These are phyloP conservation scores for Macrolepiota dolichaula DNA, from an alignment of 768 basidiomycete genomes.

Conservation along the genomic window DNA sequence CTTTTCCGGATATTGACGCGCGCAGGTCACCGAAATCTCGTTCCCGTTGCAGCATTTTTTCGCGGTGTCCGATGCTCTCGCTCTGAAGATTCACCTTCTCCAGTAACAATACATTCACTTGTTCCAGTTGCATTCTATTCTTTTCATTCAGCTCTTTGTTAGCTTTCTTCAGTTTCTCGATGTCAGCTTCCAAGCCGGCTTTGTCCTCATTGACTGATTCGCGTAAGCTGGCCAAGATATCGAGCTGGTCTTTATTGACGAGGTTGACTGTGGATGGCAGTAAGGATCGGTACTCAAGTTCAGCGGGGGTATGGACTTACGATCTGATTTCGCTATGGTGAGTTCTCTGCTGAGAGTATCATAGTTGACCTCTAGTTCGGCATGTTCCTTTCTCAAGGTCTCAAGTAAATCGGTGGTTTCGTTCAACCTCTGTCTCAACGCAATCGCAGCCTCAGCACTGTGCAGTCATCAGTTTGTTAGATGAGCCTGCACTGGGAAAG, in stretches of 20 bases:
- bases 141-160: constrained; percentile 76
- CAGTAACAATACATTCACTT: constrained; percentile 77
- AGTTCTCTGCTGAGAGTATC: constrained; percentile 65
- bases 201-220: constrained; percentile 91
- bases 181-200: constrained; percentile 64
- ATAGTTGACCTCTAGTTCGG: constrained; percentile 68
- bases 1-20: constrained; percentile 64
- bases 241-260: constrained; percentile 91
- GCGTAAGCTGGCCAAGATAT: constrained; percentile 80
- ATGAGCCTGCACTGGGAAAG: constrained; percentile 6
- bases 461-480: constrained; percentile 5
- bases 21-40: constrained; percentile 70
- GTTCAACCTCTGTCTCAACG: constrained; percentile 81
- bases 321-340: constrained; percentile 80
- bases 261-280: constrained; percentile 61
- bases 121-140: constrained; percentile 88
- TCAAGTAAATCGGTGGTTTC: constrained; percentile 86
- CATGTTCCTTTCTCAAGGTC: constrained; percentile 57
- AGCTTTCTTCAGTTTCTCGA: constrained; percentile 59
- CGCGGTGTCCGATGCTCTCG: constrained; percentile 87
- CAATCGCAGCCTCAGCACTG: constrained; percentile 85
- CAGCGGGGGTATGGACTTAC: constrained; percentile 40
- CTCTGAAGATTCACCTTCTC: constrained; percentile 91
- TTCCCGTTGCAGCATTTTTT: constrained; percentile 82
- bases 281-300: constrained; percentile 1